Evolutionary conservation across 306 rosid species (phyloP), one percentile per base, ranked within the genome.

Genomic region (Rubus parviflorus): DNA sequence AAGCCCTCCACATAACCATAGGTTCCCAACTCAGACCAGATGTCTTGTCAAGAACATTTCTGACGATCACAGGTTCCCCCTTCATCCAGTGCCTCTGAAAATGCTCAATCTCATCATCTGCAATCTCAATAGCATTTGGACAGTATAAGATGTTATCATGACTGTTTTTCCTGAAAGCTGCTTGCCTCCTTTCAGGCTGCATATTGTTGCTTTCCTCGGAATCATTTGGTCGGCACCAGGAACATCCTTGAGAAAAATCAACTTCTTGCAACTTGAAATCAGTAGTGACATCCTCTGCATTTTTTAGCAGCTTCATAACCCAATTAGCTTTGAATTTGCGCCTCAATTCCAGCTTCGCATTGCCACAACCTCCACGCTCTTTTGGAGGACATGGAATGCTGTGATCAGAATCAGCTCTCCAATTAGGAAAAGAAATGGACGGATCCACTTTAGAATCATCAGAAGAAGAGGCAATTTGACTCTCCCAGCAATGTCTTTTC

Each of bases 11-110:
- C 88, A 85, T 82, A 42, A 85, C 88, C 86, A 85, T 81, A 6
- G 88, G 88, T 68, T 85, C 88, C 88, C 88, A 85, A 74, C 88
- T 85, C 75, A 85, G 85, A 79, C 88, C 86, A 13, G 88, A 79
- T 51, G 84, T 81, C 43, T 78, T 85, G 78, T 85, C 86, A 40
- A 85, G 88, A 69, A 85, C 88, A 76, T 79, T 74, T 73, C 84
- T 73, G 68, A 85, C 88, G 30, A 85, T 79, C 62, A 85, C 84
- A 15, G 88, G 88, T 41, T 85, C 86, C 14, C 88, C 88, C 70
- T 68, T 82, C 68, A 57, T 63, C 88, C 88, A 82, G 73, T 85
- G 86, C 73, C 16, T 72, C 77, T 73, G 88, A 67, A 85, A 85
- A 79, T 85, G 88, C 48, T 80, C 68, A 7, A 76, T 70, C 12